phyloP scores from a whole-genome alignment of 1,284 basidiomycete species.

The Grifola frondosa region DNA sequence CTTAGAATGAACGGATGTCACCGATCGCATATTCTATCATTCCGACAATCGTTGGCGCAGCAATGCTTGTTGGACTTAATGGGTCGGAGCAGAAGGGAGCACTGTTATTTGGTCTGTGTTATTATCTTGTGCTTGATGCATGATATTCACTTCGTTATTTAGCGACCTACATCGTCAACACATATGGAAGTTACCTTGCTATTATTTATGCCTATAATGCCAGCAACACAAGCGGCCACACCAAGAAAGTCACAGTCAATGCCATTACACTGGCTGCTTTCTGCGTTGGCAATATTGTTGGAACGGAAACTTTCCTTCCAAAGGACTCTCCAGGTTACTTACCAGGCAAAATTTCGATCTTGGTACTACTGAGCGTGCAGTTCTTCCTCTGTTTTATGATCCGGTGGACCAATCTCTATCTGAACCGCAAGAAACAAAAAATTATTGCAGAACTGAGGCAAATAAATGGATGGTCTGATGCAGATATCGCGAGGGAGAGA shows the following conservation, averaged over 20 bases:
- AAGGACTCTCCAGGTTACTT: slow-evolving; percentile 63
- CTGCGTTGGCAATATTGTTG: slow-evolving; percentile 58
- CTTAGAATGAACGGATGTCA: slow-evolving; percentile 58
- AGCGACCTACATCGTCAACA: slow-evolving; percentile 58
- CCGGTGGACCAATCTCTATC: slow-evolving; percentile 53
- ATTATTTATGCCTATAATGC: slow-evolving; percentile 68
- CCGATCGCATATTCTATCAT: slow-evolving; percentile 62
- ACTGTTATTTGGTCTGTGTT: slow-evolving; percentile 52
- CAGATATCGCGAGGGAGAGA: slow-evolving; percentile 53
- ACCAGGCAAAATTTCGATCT: slow-evolving; percentile 62
- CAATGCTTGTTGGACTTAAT: slow-evolving; percentile 58
- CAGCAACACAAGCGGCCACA: slow-evolving; percentile 65
- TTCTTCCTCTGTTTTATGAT: slow-evolving; percentile 49
- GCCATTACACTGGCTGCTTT: slow-evolving; percentile 60
- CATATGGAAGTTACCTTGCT: slow-evolving; percentile 60
- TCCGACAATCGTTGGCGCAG: slow-evolving; percentile 59
- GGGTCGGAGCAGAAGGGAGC: slow-evolving; percentile 49
- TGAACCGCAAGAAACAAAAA: slow-evolving; percentile 51
- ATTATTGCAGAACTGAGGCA: slow-evolving; percentile 45
- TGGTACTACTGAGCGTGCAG: slow-evolving; percentile 56
- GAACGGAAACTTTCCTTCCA: slow-evolving; percentile 61
- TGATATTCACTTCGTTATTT: background rate
- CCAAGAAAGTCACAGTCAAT: slow-evolving; percentile 65
- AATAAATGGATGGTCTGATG: slow-evolving; percentile 54
- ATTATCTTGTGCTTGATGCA: background rate